phyloP scores from a whole-genome alignment of 1,284 basidiomycete species.

The Boletus semigastroideus region DNA sequence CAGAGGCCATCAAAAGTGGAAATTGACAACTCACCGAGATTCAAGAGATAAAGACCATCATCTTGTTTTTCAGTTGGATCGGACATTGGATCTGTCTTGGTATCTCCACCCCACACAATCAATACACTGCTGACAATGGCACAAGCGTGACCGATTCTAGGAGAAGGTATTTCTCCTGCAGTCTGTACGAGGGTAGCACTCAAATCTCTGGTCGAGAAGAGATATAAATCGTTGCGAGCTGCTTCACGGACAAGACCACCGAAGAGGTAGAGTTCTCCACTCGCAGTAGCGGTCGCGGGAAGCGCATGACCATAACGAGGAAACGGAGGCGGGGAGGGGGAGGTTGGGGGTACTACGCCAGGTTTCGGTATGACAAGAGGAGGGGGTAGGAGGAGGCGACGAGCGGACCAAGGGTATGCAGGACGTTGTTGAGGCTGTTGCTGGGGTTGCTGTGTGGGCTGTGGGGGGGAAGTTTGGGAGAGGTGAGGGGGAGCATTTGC shows the following conservation, averaged over 20 bases:
- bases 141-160: conserved; percentile 93
- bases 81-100: conserved; percentile 69
- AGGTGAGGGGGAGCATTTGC: conserved; percentile 22
- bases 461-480: conserved; percentile 28
- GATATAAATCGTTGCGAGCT: conserved; percentile 93
- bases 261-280: conserved; percentile 94
- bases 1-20: background rate
- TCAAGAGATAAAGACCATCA: conserved; percentile 93
- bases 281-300: conserved; percentile 78
- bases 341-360: conserved; percentile 54
- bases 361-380: conserved; percentile 64
- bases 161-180: conserved; percentile 85
- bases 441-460: conserved; percentile 25
- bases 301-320: conserved; percentile 97
- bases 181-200: conserved; percentile 83
- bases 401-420: conserved; percentile 77
- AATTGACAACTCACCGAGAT: conserved; percentile 67
- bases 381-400: conserved; percentile 64
- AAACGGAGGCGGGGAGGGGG: conserved; percentile 83
- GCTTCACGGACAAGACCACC: conserved; percentile 94
- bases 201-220: conserved; percentile 80
- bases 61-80: conserved; percentile 83
- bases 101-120: conserved; percentile 99
- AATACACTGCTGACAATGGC: conserved; percentile 95
- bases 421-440: conserved; percentile 49